Percentiles rank a stretch among this genome's conserved stretches.
Evolutionary conservation across 75 land plant genomes (phyloP).

Genomic region (Cryptomeria japonica): DNA sequence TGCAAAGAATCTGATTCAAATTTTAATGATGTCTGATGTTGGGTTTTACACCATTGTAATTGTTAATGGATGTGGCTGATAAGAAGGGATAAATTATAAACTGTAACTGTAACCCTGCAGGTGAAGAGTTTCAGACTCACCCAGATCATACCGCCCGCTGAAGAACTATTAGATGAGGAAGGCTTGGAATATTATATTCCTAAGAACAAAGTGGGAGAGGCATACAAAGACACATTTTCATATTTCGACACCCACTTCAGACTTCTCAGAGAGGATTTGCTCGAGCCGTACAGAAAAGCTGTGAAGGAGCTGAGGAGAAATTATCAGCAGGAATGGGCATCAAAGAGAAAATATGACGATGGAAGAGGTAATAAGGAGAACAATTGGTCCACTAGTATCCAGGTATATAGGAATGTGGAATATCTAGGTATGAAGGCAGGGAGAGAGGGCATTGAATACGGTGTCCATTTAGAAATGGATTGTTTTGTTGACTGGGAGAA

Average conservation of each 20-base stretch:
- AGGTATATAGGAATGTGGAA: neutral
- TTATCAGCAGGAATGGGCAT: neutral
- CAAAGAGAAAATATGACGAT: neutral
- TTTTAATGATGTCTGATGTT: neutral
- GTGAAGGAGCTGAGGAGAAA: constrained; percentile 8
- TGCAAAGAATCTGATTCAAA: neutral
- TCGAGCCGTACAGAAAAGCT: constrained; percentile 19
- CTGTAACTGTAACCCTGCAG: neutral
- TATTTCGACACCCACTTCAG: constrained; percentile 23
- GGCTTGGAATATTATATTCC: neutral
- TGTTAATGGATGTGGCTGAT: neutral
- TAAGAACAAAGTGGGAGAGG: constrained; percentile 16
- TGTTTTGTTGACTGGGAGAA: neutral
- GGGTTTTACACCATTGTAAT: neutral
- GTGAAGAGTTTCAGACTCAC: neutral
- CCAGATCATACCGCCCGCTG: constrained; percentile 4
- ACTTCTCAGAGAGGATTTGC: constrained; percentile 24
- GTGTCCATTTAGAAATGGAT: neutral
- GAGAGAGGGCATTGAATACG: constrained; percentile 3
- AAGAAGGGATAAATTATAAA: neutral
- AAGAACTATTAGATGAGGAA: neutral
- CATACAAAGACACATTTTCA: constrained; percentile 5
- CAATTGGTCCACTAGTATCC: neutral
- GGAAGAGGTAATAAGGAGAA: neutral
- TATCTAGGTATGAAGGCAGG: constrained; percentile 8